Evolutionary conservation across 2,329 filamentous ascomycete genomes (phyloP).

Genomic region (Alternaria dauci): DNA sequence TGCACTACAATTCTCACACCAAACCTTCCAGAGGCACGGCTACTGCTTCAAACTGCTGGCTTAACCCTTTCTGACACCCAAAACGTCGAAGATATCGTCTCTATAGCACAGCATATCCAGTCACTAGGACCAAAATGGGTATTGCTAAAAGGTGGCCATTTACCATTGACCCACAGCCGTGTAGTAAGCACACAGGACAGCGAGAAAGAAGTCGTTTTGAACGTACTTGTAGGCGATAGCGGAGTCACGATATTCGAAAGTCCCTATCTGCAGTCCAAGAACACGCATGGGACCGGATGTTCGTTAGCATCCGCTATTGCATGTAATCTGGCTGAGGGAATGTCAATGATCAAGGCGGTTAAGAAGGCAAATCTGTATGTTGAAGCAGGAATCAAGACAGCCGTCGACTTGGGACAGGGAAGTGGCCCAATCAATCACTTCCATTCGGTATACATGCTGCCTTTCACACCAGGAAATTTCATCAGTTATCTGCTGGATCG

Average conservation of each 20-base stretch:
- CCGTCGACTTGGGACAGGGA: constrained; percentile 69
- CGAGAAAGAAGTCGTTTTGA: constrained; percentile 73
- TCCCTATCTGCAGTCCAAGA: constrained; percentile 74
- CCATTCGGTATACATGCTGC: constrained; percentile 72
- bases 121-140: constrained; percentile 79
- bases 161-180: constrained; percentile 74
- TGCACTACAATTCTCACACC: constrained; percentile 75
- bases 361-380: constrained; percentile 74
- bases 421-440: constrained; percentile 81
- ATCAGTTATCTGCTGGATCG: constrained; percentile 82
- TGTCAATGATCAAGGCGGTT: constrained; percentile 67
- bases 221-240: constrained; percentile 74
- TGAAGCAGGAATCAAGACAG: constrained; percentile 73
- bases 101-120: constrained; percentile 71
- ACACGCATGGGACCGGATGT: constrained; percentile 95
- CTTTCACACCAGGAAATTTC: constrained; percentile 79
- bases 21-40: constrained; percentile 77
- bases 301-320: constrained; percentile 87
- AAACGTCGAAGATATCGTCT: constrained; percentile 71
- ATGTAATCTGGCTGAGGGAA: constrained; percentile 71
- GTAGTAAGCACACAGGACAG: constrained; percentile 65
- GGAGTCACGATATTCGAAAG: constrained; percentile 71
- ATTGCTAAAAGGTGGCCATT: constrained; percentile 88
- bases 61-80: constrained; percentile 58
- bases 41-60: constrained; percentile 67